Conservation (phyloP, 768 basidiomycete genomes). For the Russula brevipes region DNA sequence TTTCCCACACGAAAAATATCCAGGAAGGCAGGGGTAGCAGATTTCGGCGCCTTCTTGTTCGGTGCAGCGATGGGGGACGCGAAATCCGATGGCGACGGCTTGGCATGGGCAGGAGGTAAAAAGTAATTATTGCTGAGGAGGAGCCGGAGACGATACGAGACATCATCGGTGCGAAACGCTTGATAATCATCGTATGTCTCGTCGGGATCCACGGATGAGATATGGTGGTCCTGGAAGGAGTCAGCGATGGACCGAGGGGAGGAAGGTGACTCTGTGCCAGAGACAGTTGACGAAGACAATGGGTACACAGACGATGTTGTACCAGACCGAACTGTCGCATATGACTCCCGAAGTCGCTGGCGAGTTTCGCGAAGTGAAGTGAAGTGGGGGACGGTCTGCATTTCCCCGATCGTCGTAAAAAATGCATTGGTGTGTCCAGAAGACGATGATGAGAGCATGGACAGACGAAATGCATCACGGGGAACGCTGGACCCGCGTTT, state of each 20-base stretch:
- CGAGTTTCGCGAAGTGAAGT: conserved; percentile 26
- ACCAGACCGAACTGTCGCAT: conserved; percentile 58
- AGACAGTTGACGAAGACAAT: conserved; percentile 59
- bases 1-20: conserved; percentile 68
- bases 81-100: conserved; percentile 67
- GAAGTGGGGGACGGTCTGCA: conserved; percentile 26
- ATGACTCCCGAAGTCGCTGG: conserved; percentile 39
- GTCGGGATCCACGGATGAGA: conserved; percentile 29
- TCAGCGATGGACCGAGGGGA: conserved; percentile 56
- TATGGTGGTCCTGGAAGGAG: conserved; percentile 41
- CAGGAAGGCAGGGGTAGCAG: conserved; percentile 52
- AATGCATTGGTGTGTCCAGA: conserved; percentile 24
- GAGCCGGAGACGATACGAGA: conserved; percentile 76
- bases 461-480: conserved; percentile 25
- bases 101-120: conserved; percentile 81
- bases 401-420: conserved; percentile 22
- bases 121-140: conserved; percentile 87
- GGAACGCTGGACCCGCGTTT: conserved; percentile 27
- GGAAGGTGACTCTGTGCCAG: conserved; percentile 57
- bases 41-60: conserved; percentile 44
- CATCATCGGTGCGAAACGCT: conserved; percentile 59
- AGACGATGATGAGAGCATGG: conserved; percentile 22
- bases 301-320: conserved; percentile 78
- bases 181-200: conserved; percentile 27
- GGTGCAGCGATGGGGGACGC: conserved; percentile 36